Percentiles rank a stretch among this genome's conserved stretches.
phyloP scores from a whole-genome alignment of 768 basidiomycete species.

The Tulasnella sp. region DNA sequence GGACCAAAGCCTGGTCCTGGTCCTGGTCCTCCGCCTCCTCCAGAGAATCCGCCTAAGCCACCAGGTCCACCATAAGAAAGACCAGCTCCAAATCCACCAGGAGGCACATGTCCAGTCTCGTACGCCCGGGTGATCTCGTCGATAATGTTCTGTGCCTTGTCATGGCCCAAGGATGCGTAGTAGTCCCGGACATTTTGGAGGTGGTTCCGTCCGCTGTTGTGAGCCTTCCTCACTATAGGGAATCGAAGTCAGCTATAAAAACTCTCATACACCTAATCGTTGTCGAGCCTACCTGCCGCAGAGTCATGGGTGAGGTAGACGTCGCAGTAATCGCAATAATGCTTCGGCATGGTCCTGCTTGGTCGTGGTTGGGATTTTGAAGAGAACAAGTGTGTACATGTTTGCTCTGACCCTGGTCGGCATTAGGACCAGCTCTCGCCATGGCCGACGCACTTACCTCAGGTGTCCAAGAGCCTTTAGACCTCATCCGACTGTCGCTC shows the following conservation, averaged over 20 bases:
- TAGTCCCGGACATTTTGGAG: conserved; percentile 94
- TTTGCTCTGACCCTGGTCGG: not conserved
- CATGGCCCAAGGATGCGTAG: conserved; percentile 75
- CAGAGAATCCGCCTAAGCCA: conserved; percentile 7
- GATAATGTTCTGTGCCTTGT: conserved; percentile 96
- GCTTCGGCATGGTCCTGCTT: conserved; percentile 50
- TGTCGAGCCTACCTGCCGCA: conserved; percentile 57
- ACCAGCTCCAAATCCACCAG: conserved; percentile 79
- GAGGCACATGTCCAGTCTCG: conserved; percentile 77
- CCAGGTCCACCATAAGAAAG: conserved; percentile 48
- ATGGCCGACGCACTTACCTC: conserved; percentile 33
- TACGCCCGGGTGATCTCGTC: conserved; percentile 96
- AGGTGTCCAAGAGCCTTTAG: conserved; percentile 91
- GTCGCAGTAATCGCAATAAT: conserved; percentile 90
- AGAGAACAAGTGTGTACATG: not conserved
- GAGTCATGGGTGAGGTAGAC: conserved; percentile 93
- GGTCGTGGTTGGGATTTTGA: conserved; percentile 10
- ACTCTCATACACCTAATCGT: conserved; percentile 24
- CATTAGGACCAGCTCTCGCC: not conserved
- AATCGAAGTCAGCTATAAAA: conserved; percentile 19
- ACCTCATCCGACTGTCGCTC: conserved; percentile 90
- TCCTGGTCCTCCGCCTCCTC: conserved; percentile 29
- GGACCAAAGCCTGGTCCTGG: conserved; percentile 34
- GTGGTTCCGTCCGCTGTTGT: conserved; percentile 96
- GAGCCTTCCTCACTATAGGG: conserved; percentile 85